Evolutionary conservation across 2,329 filamentous ascomycete species (phyloP).

Genomic region (Colletotrichum australisinense): DNA sequence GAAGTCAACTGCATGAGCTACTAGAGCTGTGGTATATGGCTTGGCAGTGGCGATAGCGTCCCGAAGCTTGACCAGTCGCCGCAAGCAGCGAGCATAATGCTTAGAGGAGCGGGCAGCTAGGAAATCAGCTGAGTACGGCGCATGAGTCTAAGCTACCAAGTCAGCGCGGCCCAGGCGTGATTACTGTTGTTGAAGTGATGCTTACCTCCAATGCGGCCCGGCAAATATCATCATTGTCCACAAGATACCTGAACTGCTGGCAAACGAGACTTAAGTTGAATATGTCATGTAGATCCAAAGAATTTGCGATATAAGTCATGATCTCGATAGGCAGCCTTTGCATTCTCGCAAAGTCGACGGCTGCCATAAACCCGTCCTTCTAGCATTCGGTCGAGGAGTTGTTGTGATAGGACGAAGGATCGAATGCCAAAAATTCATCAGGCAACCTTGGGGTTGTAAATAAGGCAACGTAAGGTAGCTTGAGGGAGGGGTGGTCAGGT

Average conservation of each 20-base stretch:
- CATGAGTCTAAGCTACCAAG: conserved; percentile 36
- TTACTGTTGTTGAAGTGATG: background rate
- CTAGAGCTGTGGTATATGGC: conserved; percentile 70
- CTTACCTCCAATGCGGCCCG: conserved; percentile 68
- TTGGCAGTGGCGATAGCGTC: conserved; percentile 69
- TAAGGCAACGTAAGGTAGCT: background rate
- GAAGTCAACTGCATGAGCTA: conserved; percentile 71
- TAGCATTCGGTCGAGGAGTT: conserved; percentile 2
- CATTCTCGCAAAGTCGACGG: conserved; percentile 13
- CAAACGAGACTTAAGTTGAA: conserved; percentile 66
- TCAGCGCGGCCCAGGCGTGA: conserved; percentile 33
- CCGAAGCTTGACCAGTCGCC: conserved; percentile 70
- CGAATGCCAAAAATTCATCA: background rate
- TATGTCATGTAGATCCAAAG: conserved; percentile 68
- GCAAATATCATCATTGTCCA: conserved; percentile 67
- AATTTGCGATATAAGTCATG: conserved; percentile 66
- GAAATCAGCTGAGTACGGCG: conserved; percentile 40
- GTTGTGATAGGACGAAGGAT: background rate
- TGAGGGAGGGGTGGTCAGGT: no score
- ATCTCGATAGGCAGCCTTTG: conserved; percentile 70
- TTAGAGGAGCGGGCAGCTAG: conserved; percentile 35
- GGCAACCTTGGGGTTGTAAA: background rate
- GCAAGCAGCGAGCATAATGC: conserved; percentile 64
- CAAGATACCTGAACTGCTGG: conserved; percentile 59
- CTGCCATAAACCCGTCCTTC: background rate